Evolutionary conservation across 2,329 filamentous ascomycete species (phyloP).

Genomic region (Scopulariopsis brevicaulis): DNA sequence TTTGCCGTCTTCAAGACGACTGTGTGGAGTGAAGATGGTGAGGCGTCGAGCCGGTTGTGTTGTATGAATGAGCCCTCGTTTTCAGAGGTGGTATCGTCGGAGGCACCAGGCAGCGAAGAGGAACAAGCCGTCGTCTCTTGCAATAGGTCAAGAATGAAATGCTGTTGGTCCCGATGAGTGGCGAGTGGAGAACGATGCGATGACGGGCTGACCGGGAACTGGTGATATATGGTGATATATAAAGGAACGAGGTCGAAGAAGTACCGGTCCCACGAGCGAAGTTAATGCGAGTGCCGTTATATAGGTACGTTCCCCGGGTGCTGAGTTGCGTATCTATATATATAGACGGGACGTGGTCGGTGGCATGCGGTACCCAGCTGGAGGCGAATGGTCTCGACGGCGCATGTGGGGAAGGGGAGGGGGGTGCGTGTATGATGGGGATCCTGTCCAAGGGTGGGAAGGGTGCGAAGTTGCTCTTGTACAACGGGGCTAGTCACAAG

Average conservation of each 20-base stretch:
- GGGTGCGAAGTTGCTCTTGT: neutral
- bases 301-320: neutral
- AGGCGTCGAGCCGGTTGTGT: neutral
- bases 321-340: neutral
- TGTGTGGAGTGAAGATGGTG: neutral
- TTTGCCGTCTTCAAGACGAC: neutral
- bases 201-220: neutral
- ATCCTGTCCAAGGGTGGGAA: neutral
- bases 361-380: neutral
- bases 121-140: neutral
- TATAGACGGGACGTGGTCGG: neutral
- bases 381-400: neutral
- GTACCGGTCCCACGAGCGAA: neutral
- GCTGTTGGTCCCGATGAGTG: neutral
- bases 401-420: neutral
- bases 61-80: too few species aligned
- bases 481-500: neutral
- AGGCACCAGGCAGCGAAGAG: neutral
- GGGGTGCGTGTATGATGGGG: neutral
- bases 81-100: too few species aligned
- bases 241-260: neutral
- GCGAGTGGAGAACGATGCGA: neutral
- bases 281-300: neutral
- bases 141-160: neutral
- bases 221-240: conserved; percentile 1